These are phyloP conservation scores for Globisporangium mamillatum DNA, from an alignment of 352 stramenopile species.

Conservation along the genomic window DNA sequence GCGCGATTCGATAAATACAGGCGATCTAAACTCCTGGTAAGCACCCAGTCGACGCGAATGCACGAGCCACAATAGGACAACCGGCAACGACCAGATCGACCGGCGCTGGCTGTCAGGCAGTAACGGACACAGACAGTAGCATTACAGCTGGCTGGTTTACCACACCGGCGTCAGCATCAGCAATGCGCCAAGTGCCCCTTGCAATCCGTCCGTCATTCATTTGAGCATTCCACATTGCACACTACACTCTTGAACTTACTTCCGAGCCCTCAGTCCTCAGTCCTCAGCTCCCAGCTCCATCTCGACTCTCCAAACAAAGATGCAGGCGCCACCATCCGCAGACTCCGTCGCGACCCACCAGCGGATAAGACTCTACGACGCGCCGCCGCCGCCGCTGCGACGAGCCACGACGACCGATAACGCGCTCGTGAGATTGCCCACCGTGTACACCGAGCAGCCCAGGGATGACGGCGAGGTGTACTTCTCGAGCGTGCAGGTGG, in stretches of 20 bases:
- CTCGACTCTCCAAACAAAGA: neutral
- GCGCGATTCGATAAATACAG: no score
- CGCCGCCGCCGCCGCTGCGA: neutral
- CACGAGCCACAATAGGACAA: conserved; percentile 3
- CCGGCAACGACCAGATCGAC: neutral
- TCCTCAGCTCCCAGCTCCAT: neutral
- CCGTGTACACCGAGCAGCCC: conserved; percentile 1
- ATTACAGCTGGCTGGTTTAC: neutral
- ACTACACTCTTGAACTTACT: neutral
- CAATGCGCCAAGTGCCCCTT: neutral
- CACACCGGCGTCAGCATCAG: neutral
- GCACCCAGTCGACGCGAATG: conserved; percentile 6
- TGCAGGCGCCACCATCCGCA: neutral
- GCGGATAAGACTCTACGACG: conserved; percentile 14
- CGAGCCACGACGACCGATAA: neutral
- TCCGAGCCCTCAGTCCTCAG: neutral
- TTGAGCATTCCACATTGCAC: no score
- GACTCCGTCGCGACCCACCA: neutral
- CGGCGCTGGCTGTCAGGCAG: conserved; percentile 5
- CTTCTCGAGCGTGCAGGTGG: conserved; percentile 15
- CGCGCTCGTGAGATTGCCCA: neutral
- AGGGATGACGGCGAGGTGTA: conserved; percentile 8
- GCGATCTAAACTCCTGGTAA: neutral
- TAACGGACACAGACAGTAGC: neutral
- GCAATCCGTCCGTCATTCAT: neutral